phyloP scores from a whole-genome alignment of 1,139 yeast genomes.

The Geotrichum carabidarum region DNA sequence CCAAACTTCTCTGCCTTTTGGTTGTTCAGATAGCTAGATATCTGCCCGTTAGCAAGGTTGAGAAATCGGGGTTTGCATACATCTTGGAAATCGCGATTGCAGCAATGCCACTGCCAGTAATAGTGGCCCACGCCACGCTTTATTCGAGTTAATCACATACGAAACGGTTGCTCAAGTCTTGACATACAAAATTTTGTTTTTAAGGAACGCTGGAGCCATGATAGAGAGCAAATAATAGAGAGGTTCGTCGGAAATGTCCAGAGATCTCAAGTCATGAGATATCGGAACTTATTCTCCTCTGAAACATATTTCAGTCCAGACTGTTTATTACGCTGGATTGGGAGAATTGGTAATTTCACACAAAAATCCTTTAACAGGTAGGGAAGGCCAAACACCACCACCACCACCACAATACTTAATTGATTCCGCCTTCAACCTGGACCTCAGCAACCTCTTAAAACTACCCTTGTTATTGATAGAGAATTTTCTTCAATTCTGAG shows the following conservation, averaged over 20 bases:
- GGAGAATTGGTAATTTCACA: background rate
- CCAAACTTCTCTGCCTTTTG: constrained; percentile 15
- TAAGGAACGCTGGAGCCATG: constrained; percentile 14
- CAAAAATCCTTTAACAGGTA: background rate
- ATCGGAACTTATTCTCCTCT: too few relatives aligned
- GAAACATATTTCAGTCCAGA: background rate
- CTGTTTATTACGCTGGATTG: background rate
- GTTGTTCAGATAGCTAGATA: constrained; percentile 13
- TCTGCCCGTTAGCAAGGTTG: background rate
- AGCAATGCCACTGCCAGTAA: constrained; percentile 10
- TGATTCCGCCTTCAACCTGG: background rate
- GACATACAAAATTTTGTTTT: constrained; percentile 16
- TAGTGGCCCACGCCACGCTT: constrained; percentile 12
- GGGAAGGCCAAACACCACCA: background rate
- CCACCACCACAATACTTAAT: background rate
- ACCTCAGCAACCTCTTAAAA: background rate
- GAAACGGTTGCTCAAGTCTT: background rate
- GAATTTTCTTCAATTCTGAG: background rate
- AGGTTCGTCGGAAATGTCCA: background rate
- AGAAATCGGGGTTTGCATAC: constrained; percentile 2
- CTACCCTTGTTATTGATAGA: background rate
- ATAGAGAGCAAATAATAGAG: background rate
- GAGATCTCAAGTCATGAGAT: background rate
- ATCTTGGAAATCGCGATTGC: constrained; percentile 15
- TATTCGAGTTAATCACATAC: background rate